Conservation (phyloP, 2,329 filamentous ascomycete genomes). For the Pseudogymnoascus pannorum region DNA sequence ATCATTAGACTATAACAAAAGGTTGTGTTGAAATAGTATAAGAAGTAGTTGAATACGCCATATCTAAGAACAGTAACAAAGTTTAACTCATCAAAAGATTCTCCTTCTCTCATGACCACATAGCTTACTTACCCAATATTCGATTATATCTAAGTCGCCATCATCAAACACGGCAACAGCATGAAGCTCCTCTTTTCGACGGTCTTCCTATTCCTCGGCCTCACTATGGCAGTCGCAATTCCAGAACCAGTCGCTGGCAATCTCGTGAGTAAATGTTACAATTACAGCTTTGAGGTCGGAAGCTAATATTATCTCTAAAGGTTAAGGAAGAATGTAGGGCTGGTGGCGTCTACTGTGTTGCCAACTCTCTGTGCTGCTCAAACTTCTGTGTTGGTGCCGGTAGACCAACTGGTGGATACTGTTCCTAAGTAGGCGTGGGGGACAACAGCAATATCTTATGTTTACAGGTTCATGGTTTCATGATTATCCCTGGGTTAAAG, state of each 20-base stretch:
- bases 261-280: not conserved
- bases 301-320: not conserved
- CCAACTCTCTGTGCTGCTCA: not conserved
- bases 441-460: not conserved
- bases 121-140: not conserved
- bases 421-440: not conserved
- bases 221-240: not conserved
- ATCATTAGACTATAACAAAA: not conserved
- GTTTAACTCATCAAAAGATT: not conserved
- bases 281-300: not conserved
- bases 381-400: not conserved
- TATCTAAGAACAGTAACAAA: not conserved
- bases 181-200: not conserved
- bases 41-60: not conserved
- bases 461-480: not conserved
- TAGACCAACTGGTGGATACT: not conserved
- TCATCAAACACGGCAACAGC: not conserved
- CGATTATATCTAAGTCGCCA: not conserved
- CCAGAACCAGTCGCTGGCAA: not conserved
- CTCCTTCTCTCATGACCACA: not conserved
- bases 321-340: not conserved
- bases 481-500: not conserved
- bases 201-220: not conserved
- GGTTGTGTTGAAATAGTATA: not conserved
- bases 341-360: not conserved